These are phyloP conservation scores for Hortiboletus campestris DNA, from an alignment of 768 basidiomycete genomes.

Conservation along the genomic window DNA sequence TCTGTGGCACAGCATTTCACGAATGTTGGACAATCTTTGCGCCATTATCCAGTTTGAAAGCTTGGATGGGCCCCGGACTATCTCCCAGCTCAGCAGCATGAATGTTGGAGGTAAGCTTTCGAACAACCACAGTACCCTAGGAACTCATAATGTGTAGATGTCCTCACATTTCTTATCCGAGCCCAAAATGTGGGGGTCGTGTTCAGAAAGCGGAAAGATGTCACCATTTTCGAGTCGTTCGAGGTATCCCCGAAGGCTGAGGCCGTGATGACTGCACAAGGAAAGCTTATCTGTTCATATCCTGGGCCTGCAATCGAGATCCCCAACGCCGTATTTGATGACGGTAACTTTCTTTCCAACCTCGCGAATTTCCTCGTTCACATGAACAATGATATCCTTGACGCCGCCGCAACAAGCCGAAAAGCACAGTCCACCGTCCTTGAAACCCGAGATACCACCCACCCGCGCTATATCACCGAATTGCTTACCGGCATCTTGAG, in stretches of 20 bases:
- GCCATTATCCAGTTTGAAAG: neutral
- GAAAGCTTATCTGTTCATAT: conserved; percentile 46
- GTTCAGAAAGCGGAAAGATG: conserved; percentile 29
- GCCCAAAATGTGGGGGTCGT: conserved; percentile 51
- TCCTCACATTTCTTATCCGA: conserved; percentile 37
- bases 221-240: conserved; percentile 44
- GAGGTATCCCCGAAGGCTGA: conserved; percentile 40
- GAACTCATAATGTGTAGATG: conserved; percentile 28
- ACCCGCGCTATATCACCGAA: conserved; percentile 50
- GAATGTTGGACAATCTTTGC: conserved; percentile 31
- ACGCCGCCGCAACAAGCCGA: conserved; percentile 32
- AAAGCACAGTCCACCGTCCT: conserved; percentile 37
- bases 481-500: conserved; percentile 48
- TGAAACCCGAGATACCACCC: conserved; percentile 40
- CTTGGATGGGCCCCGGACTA: conserved; percentile 7
- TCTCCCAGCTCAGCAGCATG: conserved; percentile 21
- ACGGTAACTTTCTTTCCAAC: conserved; percentile 32
- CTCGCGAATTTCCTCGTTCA: conserved; percentile 39
- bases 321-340: conserved; percentile 26
- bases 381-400: conserved; percentile 34
- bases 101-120: conserved; percentile 13
- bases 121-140: neutral
- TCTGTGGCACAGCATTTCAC: conserved; percentile 30
- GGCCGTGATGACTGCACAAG: conserved; percentile 36
- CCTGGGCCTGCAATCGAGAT: conserved; percentile 45